Conservation (phyloP, 495 filamentous ascomycete genomes). For the Aspergillus nanangensis region DNA sequence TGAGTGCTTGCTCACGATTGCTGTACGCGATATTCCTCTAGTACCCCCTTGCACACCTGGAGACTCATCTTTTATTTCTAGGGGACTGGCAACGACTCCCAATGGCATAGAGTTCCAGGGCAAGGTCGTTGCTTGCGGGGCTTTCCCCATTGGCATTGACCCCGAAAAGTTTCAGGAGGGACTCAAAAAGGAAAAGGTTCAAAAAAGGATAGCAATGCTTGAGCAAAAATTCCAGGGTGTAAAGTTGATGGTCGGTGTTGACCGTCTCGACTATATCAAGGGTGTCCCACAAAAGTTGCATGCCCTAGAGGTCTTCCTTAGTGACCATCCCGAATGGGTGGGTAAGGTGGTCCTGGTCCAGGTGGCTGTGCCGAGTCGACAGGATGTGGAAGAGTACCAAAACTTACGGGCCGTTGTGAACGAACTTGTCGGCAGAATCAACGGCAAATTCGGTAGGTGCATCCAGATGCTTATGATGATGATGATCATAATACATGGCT, state of each 20-base stretch:
- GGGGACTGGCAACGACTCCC: slow-evolving; percentile 72
- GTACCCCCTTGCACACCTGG: neutral
- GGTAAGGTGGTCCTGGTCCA: slow-evolving; percentile 97
- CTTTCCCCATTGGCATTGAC: slow-evolving; percentile 96
- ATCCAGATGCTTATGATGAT: neutral
- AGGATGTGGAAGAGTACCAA: slow-evolving; percentile 97
- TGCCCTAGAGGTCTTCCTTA: slow-evolving; percentile 91
- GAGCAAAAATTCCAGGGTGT: slow-evolving; percentile 92
- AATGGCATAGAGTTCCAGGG: slow-evolving; percentile 86
- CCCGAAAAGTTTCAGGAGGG: slow-evolving; percentile 92
- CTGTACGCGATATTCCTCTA: slow-evolving; percentile 56
- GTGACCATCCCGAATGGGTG: slow-evolving; percentile 95
- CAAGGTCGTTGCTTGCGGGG: slow-evolving; percentile 79
- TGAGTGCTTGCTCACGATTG: slow-evolving; percentile 87
- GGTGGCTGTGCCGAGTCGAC: slow-evolving; percentile 87
- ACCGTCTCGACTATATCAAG: slow-evolving; percentile 96
- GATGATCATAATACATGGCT: neutral
- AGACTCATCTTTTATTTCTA: slow-evolving; percentile 24
- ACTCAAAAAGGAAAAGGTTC: slow-evolving; percentile 76
- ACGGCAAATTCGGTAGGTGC: slow-evolving; percentile 75
- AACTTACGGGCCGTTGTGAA: slow-evolving; percentile 92
- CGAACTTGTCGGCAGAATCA: slow-evolving; percentile 91
- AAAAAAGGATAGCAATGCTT: slow-evolving; percentile 79
- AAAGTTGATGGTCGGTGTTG: slow-evolving; percentile 94
- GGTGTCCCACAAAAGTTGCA: slow-evolving; percentile 96